Evolutionary conservation across 139 green algal species (phyloP), one percentile per base, ranked within the genome.

Genomic region (Chlorella sp.): DNA sequence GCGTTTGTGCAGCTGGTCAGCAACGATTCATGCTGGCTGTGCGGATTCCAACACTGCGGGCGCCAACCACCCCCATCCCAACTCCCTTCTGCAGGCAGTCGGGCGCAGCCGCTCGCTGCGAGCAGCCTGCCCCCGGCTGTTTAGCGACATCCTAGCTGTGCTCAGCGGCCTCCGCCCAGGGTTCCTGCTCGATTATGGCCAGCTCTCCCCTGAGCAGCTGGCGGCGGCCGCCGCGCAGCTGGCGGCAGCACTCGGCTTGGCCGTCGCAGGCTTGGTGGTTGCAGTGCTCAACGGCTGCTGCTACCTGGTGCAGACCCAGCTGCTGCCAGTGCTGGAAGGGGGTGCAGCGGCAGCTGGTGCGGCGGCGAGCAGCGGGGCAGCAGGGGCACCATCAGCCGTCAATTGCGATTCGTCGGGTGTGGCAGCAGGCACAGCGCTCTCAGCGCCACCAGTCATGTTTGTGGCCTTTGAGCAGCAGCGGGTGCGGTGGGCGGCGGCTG

Each of bases 131-230:
- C 62, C 74, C 22, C 60, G 67, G n/a, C 72, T 68, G 74, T 44
- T 74, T 1, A 26, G 77, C 20, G 92, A 95, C 73, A 64, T 95
- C 36, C 40, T 87, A 14, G 91, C 87, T 0, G 64, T 95, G 26
- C 76, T 91, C 28, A 65, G 54, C 30, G 88, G 88, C 30, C 77
- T 95, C 73, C 70, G 92, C 26, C 74, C 81, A 9, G 75, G 79
- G 3, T 79, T 93, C 65, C 89, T 95, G 86, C 68, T 95, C 34
- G 92, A 95, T 73, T 94, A 94, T 36, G 82, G 78, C 14, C 56
- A 51, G 0, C 34, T 87, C 7, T 34, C n/a, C 16, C 40, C 41
- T 3, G 41, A 73, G 14, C 58, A 58, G 40, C 77, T 83, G 77
- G 77, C 77, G 30, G 77, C 77, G 16, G 77, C 77, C 0, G 77